Base-by-base conservation (phyloP, 73 alveolate species). In the Tetrahymena elliotti region DNA sequence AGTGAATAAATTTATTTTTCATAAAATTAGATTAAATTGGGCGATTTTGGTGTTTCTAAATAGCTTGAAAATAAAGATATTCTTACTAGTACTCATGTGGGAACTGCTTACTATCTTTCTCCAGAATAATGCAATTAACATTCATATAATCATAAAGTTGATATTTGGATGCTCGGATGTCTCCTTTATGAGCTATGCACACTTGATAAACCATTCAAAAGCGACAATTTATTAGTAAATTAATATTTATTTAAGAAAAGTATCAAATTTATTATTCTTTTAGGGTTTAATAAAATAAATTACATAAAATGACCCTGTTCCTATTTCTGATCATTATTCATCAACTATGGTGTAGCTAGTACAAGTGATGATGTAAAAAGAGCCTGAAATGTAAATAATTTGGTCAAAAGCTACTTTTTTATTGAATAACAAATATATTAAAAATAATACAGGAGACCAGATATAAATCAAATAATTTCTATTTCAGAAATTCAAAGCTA, bases 91-190 rank as follows among this genome's bases (percentile, higher is more conserved):
- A 35, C 93, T 35, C 93, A 94, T 83, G 94, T 94, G 20, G 98
- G 98, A 47, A 96, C 98, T 52, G 97, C 98, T 22, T 96, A 96
- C 53, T 96, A 96, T 92, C 83, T 96, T 8, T 93, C 97, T 53
- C 98, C 98, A 47, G 98, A 96, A 83, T 88, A 95, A 27, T 96
- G 98, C 93, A 39, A 94, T 53, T 96, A 95, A 22, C 93, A 93
- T 38, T 38, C 95, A 24, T 88, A 93, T 52, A 93, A 96, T 54
- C 93, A 84, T 11, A 96, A 96, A 88, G 93, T 96, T 6, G 98
- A 96, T 83, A 95, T 96, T 38, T 96, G 98, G 98, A 95, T 95
- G 52, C 38, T 96, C 9, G 98, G 98, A 1, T 95, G 97, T 38
- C 92, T 95, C 37, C 95, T 95, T 37, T 95, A 95, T 47, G 97